A percentile compares a stretch with the other conserved stretches of the same genome.
These are phyloP conservation scores for Naganishia cerealis DNA, from an alignment of 1,284 basidiomycete genomes.

Conservation along the genomic window DNA sequence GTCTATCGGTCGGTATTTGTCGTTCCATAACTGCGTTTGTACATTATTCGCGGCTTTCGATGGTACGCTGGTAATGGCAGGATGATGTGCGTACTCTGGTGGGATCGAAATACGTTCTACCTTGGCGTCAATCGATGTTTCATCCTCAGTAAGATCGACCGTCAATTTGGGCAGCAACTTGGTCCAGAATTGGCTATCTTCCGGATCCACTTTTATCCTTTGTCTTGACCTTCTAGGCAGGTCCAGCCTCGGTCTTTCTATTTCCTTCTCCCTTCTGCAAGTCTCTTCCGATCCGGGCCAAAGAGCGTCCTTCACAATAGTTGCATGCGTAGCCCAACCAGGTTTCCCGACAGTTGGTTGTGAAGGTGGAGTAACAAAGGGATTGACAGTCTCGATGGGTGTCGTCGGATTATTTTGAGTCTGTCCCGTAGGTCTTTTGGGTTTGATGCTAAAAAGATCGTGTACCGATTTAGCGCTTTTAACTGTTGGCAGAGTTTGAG, in stretches of 20 bases:
- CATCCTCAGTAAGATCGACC: background rate
- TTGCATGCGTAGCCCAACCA: constrained; percentile 21
- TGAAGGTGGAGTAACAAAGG: constrained; percentile 3
- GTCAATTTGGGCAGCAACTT: constrained; percentile 8
- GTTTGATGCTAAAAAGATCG: constrained; percentile 10
- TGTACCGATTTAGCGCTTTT: background rate
- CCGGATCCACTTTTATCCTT: background rate
- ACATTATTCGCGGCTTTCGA: constrained; percentile 4
- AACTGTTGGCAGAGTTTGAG: background rate
- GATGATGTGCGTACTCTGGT: background rate
- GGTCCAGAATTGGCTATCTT: constrained; percentile 20
- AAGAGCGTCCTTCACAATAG: background rate
- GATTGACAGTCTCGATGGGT: constrained; percentile 6
- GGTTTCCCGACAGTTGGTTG: constrained; percentile 13
- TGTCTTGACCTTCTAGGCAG: constrained; percentile 27
- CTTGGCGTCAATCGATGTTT: background rate
- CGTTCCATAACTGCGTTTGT: constrained; percentile 63
- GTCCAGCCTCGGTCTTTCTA: constrained; percentile 22
- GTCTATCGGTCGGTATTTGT: constrained; percentile 71
- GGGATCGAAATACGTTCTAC: background rate
- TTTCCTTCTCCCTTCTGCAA: constrained; percentile 6
- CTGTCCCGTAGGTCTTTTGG: background rate
- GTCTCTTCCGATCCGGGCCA: constrained; percentile 26
- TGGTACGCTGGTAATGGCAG: constrained; percentile 11
- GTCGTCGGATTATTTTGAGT: background rate